These are phyloP conservation scores for Pseudozyma flocculosa DNA, from an alignment of 1,284 basidiomycete genomes.

Conservation along the genomic window DNA sequence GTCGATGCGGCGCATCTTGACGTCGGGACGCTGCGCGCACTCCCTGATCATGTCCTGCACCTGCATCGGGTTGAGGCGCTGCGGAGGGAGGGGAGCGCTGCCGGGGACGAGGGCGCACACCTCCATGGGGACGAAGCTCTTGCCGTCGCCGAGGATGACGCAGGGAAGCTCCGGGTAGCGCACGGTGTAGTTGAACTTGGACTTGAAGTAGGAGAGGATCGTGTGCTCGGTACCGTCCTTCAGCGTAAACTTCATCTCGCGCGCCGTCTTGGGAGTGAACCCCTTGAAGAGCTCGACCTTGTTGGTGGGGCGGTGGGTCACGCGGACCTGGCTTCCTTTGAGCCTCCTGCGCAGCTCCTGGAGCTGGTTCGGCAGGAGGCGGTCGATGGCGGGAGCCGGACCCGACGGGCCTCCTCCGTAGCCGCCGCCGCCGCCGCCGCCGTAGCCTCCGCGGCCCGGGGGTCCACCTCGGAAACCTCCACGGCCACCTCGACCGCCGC, in stretches of 20 bases:
- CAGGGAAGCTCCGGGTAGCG: conserved; percentile 30
- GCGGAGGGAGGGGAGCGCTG: conserved; percentile 26
- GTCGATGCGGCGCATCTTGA: conserved; percentile 20
- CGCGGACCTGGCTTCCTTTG: conserved; percentile 22
- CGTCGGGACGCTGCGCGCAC: conserved; percentile 18
- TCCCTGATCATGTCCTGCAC: conserved; percentile 30
- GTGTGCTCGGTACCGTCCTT: conserved; percentile 18
- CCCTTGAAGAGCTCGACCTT: conserved; percentile 39
- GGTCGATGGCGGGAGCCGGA: not conserved
- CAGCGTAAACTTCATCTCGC: conserved; percentile 18
- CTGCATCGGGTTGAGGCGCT: conserved; percentile 23
- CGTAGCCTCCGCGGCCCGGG: conserved; percentile 8
- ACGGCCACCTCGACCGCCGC: conserved; percentile 13
- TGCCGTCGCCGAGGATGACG: conserved; percentile 21
- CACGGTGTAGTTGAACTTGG: conserved; percentile 34
- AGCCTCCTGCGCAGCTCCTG: conserved; percentile 38
- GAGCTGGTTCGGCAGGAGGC: conserved; percentile 14
- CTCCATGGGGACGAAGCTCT: conserved; percentile 36
- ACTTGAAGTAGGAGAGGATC: conserved; percentile 27
- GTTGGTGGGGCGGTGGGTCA: conserved; percentile 33
- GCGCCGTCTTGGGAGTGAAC: conserved; percentile 23
- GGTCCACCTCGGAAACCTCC: conserved; percentile 26
- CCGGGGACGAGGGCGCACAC: conserved; percentile 24
- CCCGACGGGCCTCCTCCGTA: conserved; percentile 8
- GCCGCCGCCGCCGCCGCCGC: conserved; percentile 10